These are phyloP conservation scores for Simmondsia chinensis DNA, from an alignment of 148 eudicot genomes.

Conservation along the genomic window DNA sequence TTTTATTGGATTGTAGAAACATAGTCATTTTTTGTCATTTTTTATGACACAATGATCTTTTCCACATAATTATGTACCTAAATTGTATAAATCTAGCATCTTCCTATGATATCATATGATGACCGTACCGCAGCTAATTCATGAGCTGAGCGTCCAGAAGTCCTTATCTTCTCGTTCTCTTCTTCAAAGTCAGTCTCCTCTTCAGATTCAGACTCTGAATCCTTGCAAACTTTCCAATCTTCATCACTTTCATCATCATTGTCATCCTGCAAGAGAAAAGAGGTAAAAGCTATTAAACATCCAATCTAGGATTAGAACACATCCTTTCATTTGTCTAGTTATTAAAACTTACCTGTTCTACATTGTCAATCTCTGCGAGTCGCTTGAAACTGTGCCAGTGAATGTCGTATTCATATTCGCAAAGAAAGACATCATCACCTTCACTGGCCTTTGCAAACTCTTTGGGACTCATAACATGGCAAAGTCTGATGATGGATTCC, in stretches of 20 bases:
- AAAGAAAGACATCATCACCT: slow-evolving; percentile 93
- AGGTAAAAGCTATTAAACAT: too few species aligned
- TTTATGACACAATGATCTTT: too few species aligned
- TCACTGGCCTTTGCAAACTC: slow-evolving; percentile 67
- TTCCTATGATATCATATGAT: too few species aligned
- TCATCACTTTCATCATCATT: slow-evolving; percentile 54
- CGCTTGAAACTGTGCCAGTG: slow-evolving; percentile 93
- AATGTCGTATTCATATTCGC: slow-evolving; percentile 89
- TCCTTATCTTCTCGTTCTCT: slow-evolving; percentile 36
- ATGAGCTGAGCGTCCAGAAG: slow-evolving; percentile 32
- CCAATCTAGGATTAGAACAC: neutral
- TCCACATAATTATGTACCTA: too few species aligned
- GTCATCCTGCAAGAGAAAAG: slow-evolving; percentile 44
- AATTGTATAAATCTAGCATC: too few species aligned
- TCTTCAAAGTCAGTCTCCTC: slow-evolving; percentile 67
- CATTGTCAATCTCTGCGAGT: slow-evolving; percentile 58
- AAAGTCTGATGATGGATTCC: slow-evolving; percentile 89
- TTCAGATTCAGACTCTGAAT: slow-evolving; percentile 45
- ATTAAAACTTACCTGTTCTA: slow-evolving; percentile 44
- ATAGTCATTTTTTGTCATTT: too few species aligned
- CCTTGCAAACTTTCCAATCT: slow-evolving; percentile 54
- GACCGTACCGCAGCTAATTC: slow-evolving; percentile 76
- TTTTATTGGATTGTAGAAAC: too few species aligned
- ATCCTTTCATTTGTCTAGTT: neutral
- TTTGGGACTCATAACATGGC: slow-evolving; percentile 74